Evolutionary conservation across 139 green algal genomes (phyloP).

Genomic region (Chlamydomonas sp.): DNA sequence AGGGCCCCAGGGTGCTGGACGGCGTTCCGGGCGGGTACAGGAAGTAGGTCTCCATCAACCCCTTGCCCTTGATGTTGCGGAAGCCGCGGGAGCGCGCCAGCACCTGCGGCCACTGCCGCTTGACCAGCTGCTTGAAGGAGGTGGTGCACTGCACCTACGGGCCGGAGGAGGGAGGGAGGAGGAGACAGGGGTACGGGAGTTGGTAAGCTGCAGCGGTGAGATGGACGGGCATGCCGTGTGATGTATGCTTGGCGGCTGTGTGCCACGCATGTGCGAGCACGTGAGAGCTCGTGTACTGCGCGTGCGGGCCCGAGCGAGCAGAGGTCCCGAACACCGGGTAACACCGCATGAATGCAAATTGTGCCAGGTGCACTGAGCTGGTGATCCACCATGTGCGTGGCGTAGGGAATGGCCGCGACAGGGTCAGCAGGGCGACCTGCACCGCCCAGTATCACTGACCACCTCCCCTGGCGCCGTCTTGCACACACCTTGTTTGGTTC

Average conservation of each 20-base stretch:
- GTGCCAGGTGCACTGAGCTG: too few relatives aligned
- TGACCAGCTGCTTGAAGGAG: not conserved
- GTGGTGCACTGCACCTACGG: constrained; percentile 12
- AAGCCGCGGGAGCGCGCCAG: constrained; percentile 2
- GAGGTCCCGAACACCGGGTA: too few relatives aligned
- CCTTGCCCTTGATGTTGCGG: constrained; percentile 36
- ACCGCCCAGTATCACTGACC: too few relatives aligned
- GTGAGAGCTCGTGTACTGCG: too few relatives aligned
- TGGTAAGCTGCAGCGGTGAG: not conserved
- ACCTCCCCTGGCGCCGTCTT: too few relatives aligned
- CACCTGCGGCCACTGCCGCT: constrained; percentile 10
- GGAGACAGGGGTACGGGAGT: not conserved
- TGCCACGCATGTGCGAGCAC: too few relatives aligned
- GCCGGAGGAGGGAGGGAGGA: too few relatives aligned
- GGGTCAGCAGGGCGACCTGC: too few relatives aligned
- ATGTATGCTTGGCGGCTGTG: too few relatives aligned
- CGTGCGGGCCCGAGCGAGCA: too few relatives aligned
- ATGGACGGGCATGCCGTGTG: not conserved
- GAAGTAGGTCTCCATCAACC: constrained; percentile 26
- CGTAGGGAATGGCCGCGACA: not conserved
- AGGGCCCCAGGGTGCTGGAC: not conserved
- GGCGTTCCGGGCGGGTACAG: constrained; percentile 1
- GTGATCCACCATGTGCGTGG: too few relatives aligned
- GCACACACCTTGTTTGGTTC: constrained; percentile 11
- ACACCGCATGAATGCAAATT: too few relatives aligned